Conservation (phyloP, 495 filamentous ascomycete species). For the Neurospora tetrasperma region DNA sequence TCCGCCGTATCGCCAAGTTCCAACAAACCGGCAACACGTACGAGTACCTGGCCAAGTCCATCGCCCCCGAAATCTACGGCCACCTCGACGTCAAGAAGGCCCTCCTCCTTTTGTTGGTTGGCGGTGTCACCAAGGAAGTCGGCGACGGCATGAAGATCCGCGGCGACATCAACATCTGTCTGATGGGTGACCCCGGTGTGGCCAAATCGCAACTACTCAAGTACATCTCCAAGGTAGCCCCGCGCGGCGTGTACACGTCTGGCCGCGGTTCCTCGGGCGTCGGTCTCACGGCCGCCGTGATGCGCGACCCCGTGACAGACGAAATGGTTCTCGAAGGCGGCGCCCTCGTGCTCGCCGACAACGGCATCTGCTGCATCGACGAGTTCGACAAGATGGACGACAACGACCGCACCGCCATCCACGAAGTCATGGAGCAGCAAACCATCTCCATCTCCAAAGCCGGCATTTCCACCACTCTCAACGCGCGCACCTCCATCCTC, state of each 20-base stretch:
- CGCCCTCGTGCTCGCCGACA: conserved; percentile 90
- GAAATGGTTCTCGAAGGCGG: conserved; percentile 98
- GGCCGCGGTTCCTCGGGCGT: conserved; percentile 93
- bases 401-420: conserved; percentile 87
- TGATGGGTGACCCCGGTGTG: conserved; percentile 99
- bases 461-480: conserved; percentile 90
- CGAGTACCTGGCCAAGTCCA: conserved; percentile 86
- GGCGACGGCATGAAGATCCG: conserved; percentile 97
- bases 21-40: conserved; percentile 81
- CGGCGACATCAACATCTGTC: conserved; percentile 95
- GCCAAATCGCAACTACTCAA: conserved; percentile 96
- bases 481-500: conserved; percentile 94
- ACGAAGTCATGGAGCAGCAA: conserved; percentile 99
- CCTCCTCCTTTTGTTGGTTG: conserved; percentile 83
- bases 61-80: conserved; percentile 94
- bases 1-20: conserved; percentile 72
- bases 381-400: conserved; percentile 99
- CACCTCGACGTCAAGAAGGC: conserved; percentile 98
- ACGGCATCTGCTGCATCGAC: conserved; percentile 98
- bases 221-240: conserved; percentile 97
- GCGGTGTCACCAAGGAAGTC: conserved; percentile 94
- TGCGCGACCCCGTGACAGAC: conserved; percentile 96
- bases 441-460: conserved; percentile 98
- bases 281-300: conserved; percentile 93
- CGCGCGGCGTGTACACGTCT: conserved; percentile 94